These are phyloP conservation scores for Cladosporium sp. DNA, from an alignment of 2,329 filamentous ascomycete genomes.

Conservation along the genomic window DNA sequence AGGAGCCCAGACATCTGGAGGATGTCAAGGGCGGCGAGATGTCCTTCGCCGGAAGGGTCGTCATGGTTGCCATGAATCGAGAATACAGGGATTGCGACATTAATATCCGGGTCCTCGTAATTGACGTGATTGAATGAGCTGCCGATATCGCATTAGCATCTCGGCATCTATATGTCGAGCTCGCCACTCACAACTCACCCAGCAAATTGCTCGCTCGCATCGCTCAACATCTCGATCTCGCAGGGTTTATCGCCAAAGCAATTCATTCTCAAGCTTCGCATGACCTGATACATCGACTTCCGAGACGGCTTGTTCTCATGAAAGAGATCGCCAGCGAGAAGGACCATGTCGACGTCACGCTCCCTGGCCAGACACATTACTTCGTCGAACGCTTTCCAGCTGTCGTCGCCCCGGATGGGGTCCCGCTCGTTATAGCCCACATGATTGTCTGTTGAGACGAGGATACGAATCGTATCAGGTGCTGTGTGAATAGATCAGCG, in stretches of 20 bases:
- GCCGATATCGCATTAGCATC: constrained; percentile 11
- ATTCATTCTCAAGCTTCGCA: constrained; percentile 87
- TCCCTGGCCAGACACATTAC: constrained; percentile 82
- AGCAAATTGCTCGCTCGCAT: constrained; percentile 80
- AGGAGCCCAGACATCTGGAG: constrained; percentile 85
- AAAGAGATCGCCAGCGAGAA: constrained; percentile 90
- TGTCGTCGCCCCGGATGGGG: constrained; percentile 89
- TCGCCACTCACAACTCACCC: constrained; percentile 15
- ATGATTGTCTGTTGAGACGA: constrained; percentile 94
- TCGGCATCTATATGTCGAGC: no score
- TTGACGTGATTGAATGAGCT: constrained; percentile 86
- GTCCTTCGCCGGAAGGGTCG: constrained; percentile 93
- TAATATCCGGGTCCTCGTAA: constrained; percentile 96
- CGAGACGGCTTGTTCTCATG: constrained; percentile 97
- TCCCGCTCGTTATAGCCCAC: constrained; percentile 94
- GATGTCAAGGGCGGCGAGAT: constrained; percentile 83
- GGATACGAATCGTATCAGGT: constrained; percentile 80
- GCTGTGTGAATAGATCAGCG: neutral
- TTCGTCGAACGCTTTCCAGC: constrained; percentile 94
- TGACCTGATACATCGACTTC: constrained; percentile 95
- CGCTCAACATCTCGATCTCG: constrained; percentile 88
- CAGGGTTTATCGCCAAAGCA: constrained; percentile 94
- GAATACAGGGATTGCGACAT: constrained; percentile 93
- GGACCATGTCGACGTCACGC: constrained; percentile 93
- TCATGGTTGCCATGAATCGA: constrained; percentile 99